These are phyloP conservation scores for Beauveria rudraprayagi DNA, from an alignment of 2,329 filamentous ascomycete species.

Conservation along the genomic window DNA sequence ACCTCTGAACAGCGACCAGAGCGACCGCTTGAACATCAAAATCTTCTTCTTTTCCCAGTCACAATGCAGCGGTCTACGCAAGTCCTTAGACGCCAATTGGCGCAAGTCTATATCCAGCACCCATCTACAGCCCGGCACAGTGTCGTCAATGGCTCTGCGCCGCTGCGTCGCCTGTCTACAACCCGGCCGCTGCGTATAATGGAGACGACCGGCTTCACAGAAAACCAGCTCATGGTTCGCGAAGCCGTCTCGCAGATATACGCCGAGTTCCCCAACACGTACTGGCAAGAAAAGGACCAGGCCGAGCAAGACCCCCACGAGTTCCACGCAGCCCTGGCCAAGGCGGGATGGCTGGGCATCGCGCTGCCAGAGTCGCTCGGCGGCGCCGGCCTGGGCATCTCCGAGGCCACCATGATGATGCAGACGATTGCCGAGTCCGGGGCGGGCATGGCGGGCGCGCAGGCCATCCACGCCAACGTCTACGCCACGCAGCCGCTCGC, in stretches of 20 bases:
- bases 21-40: background rate
- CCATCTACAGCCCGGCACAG: background rate
- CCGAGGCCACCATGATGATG: constrained; percentile 81
- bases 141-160: background rate
- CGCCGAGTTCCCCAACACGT: constrained; percentile 61
- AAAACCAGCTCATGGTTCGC: constrained; percentile 64
- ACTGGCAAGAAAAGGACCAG: constrained; percentile 70
- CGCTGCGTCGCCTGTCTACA: constrained; percentile 25
- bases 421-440: constrained; percentile 73
- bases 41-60: background rate
- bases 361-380: constrained; percentile 68
- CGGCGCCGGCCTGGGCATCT: constrained; percentile 67
- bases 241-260: constrained; percentile 64
- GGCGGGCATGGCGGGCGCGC: constrained; percentile 66
- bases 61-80: background rate
- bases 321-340: constrained; percentile 66
- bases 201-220: constrained; percentile 64
- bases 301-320: constrained; percentile 63
- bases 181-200: constrained; percentile 42
- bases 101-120: no score
- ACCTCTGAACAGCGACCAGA: background rate
- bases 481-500: constrained; percentile 71
- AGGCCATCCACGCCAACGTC: constrained; percentile 57
- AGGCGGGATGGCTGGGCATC: constrained; percentile 74
- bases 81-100: background rate